Base-by-base conservation (phyloP, 495 filamentous ascomycete genomes). In the Talaromyces borbonicus region DNA sequence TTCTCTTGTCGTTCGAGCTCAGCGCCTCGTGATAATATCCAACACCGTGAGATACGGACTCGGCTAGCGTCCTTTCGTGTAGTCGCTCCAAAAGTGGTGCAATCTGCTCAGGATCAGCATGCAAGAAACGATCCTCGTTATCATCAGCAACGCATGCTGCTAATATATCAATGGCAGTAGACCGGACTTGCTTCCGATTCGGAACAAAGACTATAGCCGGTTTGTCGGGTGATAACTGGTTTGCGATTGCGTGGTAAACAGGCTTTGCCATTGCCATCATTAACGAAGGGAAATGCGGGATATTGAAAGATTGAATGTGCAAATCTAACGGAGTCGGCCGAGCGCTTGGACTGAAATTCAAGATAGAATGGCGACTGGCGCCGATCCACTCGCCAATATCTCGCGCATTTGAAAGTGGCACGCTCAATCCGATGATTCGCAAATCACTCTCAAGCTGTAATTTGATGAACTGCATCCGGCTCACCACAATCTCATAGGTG, bases 201-300 rank as follows among this genome's bases (percentile, higher is more conserved):
- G 92, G 89, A 23, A 97, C 85, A 52, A 97, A 99, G 16, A 94
- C 68, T 40, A 99, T 71, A 11, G 88, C 83, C 5, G 92, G 89
- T 61, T 95, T 93, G 50, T 94, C 82, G 0, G 85, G 66, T 6
- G 93, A 93, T 48, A 90, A 70, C 58, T 89, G 84, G 20, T 46
- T 33, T 14, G 87, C 73, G 47, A 97, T 83, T 0, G 89, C 81
- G 44, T 86, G 72, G 49, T 96, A 97, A 11, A 84, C 79, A 25
- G 92, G 92, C 57, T 93, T 90, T 8, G 90, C 85, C 92, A 99
- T 99, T 8, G 93, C 89, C 43, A 97, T 77, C 93, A 99, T 97
- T 29, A 97, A 69, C 0, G 90, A 96, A 14, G 92, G 93, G 69
- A 95, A 96, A 61, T 99, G 92, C 22, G 92, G 92, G 39, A 96